Base-by-base conservation (phyloP, 2,329 filamentous ascomycete species). In the Coniochaeta hoffmannii region DNA sequence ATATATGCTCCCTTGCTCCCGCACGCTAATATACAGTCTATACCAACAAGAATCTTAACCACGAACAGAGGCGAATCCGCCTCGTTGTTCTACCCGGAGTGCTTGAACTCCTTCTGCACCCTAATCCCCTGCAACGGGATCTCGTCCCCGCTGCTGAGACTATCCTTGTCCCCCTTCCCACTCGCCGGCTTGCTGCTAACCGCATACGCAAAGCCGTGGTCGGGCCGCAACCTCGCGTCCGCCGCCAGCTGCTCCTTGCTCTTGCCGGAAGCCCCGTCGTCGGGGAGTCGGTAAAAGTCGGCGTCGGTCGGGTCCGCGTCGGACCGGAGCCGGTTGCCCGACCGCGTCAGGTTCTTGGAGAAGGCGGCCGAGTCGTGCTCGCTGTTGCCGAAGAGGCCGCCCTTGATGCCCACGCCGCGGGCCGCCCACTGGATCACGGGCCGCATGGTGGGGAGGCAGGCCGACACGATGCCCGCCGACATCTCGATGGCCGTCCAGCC, bases 391-490 rank as follows among this genome's bases (percentile, higher is more conserved):
- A 66, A 64, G 46, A 71, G 68, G 52, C 68, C 68, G n/a, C 68
- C 66, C 56, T 74, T 76, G 17, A 76, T 68, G n/a, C 49, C 74
- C 71, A 76, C 59, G 2, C 65, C 68, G 5, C 72, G 69, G 2
- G 72, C 66, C 8, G 74, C 65, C 10, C 61, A 17, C 3, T 68
- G 66, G 31, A 79, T 59, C 14, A 77, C 69, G 2, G 77, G 77
- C 6, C 76, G 71, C 36, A 81, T 66, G 0, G 78, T 79, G 0
- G 79, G 79, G 0, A 81, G 73, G 58, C 76, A 80, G 7, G 78
- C 78, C 0, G 77, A 78, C 44, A 79, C 69, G 59, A 82, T 78
- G 52, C 77, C 79, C 0, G 73, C 72, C 0, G 75, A 69, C 64
- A 76, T 73, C 61, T 80, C 77, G 57, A 79, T 73, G 4, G 69